Evolutionary conservation across 305 asterid species (phyloP).

Genomic region (Fraxinus greggii): DNA sequence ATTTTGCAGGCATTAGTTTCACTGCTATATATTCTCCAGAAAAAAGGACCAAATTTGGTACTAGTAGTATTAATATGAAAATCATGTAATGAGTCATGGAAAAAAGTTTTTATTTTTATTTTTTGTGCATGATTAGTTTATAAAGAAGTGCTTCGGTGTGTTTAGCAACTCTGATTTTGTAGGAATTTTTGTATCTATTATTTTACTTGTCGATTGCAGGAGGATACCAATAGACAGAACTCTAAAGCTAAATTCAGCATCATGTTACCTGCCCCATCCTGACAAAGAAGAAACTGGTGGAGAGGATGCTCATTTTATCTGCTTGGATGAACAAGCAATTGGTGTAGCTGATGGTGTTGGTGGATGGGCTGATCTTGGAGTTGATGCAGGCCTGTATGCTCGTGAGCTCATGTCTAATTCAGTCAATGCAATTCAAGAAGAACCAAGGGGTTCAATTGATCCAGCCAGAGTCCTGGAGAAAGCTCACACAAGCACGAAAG

Average conservation of each 20-base stretch:
- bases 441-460: constrained; percentile 82
- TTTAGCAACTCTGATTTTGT: not conserved
- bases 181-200: constrained; percentile 5
- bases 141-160: not conserved
- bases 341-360: constrained; percentile 99
- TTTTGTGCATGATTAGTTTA: not conserved
- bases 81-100: not conserved
- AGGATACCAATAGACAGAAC: constrained; percentile 35
- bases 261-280: constrained; percentile 93
- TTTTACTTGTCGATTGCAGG: constrained; percentile 43
- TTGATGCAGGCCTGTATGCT: constrained; percentile 84
- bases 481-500: constrained; percentile 73
- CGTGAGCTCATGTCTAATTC: constrained; percentile 94
- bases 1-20: not conserved
- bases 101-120: no score
- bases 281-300: constrained; percentile 98
- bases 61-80: not conserved
- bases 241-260: constrained; percentile 77
- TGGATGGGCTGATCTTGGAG: constrained; percentile 97
- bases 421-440: constrained; percentile 74
- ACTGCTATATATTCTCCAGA: not conserved
- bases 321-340: constrained; percentile 78
- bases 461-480: constrained; percentile 90
- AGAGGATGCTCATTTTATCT: constrained; percentile 95
- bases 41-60: not conserved